Evolutionary conservation across 2,329 filamentous ascomycete species (phyloP), one percentile per base, ranked within the genome.

Genomic region (Cadophora luteo-olivacea): DNA sequence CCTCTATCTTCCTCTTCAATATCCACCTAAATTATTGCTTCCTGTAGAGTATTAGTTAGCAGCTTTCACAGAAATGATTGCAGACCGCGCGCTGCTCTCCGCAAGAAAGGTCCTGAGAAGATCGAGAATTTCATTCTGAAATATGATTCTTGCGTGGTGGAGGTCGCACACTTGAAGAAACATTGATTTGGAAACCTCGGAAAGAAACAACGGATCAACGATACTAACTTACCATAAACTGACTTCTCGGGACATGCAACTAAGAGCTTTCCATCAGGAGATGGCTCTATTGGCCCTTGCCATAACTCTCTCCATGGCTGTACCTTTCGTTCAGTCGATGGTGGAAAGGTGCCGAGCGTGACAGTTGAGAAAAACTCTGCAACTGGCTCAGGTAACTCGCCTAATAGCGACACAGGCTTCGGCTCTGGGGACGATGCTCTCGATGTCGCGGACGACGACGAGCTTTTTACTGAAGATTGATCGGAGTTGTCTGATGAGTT

Each of bases 191-290:
- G 41, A 45, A 19, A 19, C 11, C 16, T 16, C 14, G 3, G 19
- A 38, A 45, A 45, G 41, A 45, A 9, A 19, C 16, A 14, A 45
- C 16, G 2, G 4, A 19, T 5, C 4, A 14, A 2, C 4, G 8
- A 16, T 14, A 14, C 14, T 11, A 45, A 45, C 51, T 16, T 29
- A 54, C 51, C 51, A 54, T 54, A 54, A 32, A 54, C 51, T 29
- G 51, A 54, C 51, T 54, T 54, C 51, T 54, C 51, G 25, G 51
- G 51, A 29, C 51, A 54, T 54, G 51, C 51, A 54, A 54, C 51
- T 16, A 54, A 54, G 14, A 54, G 51, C 14, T 54, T 54, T 2
- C 51, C 51, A 54, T 54, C 51, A 29, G 51, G 51, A 29, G 51
- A 54, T 54, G 51, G 51, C 51, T 54, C 51, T 54, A 54, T 24